Conservation (phyloP, 169 alveolate genomes). For the Cystoisospora suis region DNA sequence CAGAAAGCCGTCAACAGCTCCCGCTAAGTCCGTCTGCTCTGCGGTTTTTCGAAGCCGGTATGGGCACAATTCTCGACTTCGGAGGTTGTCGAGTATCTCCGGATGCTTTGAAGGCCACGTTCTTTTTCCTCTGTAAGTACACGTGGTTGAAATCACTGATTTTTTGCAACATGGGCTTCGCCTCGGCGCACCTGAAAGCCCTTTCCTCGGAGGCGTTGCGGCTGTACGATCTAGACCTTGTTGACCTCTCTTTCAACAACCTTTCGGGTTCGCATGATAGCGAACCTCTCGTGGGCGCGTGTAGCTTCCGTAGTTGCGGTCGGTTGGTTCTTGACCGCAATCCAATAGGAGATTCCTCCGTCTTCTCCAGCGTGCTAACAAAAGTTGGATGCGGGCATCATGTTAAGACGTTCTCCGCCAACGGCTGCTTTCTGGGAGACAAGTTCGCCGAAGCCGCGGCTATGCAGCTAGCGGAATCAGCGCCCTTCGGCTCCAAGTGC, state of each 20-base stretch:
- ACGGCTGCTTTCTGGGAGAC: slow-evolving; percentile 1
- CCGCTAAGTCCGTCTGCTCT: neutral
- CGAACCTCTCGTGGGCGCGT: neutral
- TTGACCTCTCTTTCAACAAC: slow-evolving; percentile 15
- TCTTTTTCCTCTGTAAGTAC: slow-evolving; percentile 11
- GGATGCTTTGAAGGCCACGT: neutral
- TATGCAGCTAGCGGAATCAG: neutral
- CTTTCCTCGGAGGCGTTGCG: neutral
- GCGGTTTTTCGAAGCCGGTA: neutral
- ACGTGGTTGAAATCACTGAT: slow-evolving; percentile 5
- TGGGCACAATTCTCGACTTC: neutral
- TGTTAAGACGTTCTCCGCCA: neutral
- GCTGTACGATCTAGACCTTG: neutral
- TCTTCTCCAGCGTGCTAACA: neutral
- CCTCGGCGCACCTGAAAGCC: neutral
- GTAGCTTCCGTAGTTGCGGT: neutral
- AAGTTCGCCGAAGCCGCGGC: neutral
- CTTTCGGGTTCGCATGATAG: no score
- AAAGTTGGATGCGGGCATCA: neutral
- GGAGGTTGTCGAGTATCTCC: slow-evolving; percentile 18
- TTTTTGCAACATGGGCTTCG: neutral
- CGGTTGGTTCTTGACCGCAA: neutral
- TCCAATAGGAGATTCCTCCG: neutral
- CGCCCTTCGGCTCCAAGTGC: neutral
- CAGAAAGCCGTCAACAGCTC: neutral